Evolutionary conservation across 106 monocot genomes (phyloP).

Genomic region (Dendrobium huoshanense): DNA sequence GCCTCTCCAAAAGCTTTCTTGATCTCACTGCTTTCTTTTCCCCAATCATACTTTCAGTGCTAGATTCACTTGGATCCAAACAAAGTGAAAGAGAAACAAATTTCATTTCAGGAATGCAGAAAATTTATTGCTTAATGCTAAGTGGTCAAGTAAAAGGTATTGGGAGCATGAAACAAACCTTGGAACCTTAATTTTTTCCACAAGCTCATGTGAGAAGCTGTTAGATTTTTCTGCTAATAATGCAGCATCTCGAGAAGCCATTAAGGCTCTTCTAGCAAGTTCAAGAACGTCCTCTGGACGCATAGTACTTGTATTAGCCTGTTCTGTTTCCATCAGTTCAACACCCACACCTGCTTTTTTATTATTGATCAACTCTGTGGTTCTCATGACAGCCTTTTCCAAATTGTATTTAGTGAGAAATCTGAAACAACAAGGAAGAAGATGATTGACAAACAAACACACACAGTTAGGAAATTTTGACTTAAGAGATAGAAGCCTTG

Average conservation of each 20-base stretch:
- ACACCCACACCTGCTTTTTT: not conserved
- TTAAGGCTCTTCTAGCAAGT: slow-evolving; percentile 61
- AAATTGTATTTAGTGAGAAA: not conserved
- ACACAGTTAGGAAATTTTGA: not conserved
- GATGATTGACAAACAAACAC: not conserved
- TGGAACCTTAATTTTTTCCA: slow-evolving; percentile 6
- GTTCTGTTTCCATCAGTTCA: slow-evolving; percentile 1
- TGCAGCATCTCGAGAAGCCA: slow-evolving; percentile 46
- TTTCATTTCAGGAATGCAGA: not conserved
- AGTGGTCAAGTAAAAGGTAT: not conserved
- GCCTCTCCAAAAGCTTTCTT: slow-evolving; percentile 44
- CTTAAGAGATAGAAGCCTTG: slow-evolving; percentile 5
- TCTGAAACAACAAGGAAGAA: slow-evolving; percentile 8
- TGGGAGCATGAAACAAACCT: slow-evolving; percentile 16
- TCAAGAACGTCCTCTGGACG: slow-evolving; percentile 30
- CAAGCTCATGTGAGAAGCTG: slow-evolving; percentile 5
- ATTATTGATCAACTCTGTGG: not conserved
- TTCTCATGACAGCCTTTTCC: not conserved
- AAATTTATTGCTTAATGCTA: not conserved
- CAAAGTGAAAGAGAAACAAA: slow-evolving; percentile 11
- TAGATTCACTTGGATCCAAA: slow-evolving; percentile 13
- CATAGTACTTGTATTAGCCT: slow-evolving; percentile 6
- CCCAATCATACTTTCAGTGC: slow-evolving; percentile 3
- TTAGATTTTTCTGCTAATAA: slow-evolving; percentile 37
- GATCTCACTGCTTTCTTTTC: slow-evolving; percentile 34